Conservation (phyloP, 345 rosid genomes). For the Streptanthus diversifolius region DNA sequence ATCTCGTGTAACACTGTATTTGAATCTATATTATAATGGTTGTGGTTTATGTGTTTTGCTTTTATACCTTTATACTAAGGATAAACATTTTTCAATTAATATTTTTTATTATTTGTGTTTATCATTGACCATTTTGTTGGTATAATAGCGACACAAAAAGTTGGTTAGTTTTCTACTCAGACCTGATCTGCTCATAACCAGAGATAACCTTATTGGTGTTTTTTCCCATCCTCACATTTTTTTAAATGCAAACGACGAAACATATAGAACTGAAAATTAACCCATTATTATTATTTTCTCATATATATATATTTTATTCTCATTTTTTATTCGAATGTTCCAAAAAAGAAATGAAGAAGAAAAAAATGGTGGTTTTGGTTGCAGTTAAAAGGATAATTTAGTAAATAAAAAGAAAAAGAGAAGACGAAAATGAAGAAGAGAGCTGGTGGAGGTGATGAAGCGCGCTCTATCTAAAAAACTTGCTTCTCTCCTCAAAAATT, state of each 20-base stretch:
- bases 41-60: background rate
- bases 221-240: too few relatives aligned
- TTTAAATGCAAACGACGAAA: too few relatives aligned
- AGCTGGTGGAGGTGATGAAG: constrained; percentile 20
- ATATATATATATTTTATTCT: background rate
- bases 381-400: background rate
- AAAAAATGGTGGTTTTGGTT: background rate
- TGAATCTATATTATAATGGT: background rate
- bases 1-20: background rate
- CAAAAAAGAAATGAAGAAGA: background rate
- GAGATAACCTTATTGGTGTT: too few relatives aligned
- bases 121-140: background rate
- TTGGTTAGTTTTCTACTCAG: background rate
- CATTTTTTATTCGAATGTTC: background rate
- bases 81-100: background rate
- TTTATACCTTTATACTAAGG: background rate
- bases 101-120: background rate
- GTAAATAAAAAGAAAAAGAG: background rate
- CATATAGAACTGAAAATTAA: too few relatives aligned
- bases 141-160: background rate
- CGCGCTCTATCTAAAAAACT: constrained; percentile 14
- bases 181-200: too few relatives aligned
- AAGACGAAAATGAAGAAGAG: background rate
- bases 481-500: background rate
- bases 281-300: background rate